A percentile compares a stretch with the other conserved stretches of the same genome.
Evolutionary conservation across 768 basidiomycete genomes (phyloP).

Genomic region (Leccinum truebloodii): DNA sequence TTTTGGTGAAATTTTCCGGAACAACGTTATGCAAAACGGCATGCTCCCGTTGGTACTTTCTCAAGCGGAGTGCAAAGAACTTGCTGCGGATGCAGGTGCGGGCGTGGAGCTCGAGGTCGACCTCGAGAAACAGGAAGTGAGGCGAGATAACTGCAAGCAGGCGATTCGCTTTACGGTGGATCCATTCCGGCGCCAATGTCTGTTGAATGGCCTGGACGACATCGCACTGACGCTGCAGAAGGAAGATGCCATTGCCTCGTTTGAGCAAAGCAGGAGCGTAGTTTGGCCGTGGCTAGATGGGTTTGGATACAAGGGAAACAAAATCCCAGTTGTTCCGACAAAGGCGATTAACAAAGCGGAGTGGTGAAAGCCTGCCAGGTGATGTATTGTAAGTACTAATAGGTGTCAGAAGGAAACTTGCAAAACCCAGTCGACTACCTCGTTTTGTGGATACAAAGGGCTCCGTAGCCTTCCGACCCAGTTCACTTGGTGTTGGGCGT

Average conservation of each 20-base stretch:
- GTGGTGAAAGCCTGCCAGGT: conserved; percentile 51
- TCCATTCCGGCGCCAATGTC: conserved; percentile 88
- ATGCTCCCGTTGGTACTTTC: conserved; percentile 80
- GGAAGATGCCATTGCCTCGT: conserved; percentile 65
- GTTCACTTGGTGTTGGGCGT: no score
- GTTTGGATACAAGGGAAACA: conserved; percentile 82
- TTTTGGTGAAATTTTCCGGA: conserved; percentile 90
- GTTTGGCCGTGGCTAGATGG: conserved; percentile 97
- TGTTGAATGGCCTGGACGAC: conserved; percentile 95
- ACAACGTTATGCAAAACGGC: conserved; percentile 91
- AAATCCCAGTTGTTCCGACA: conserved; percentile 57
- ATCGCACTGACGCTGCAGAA: conserved; percentile 92
- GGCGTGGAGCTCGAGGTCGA: conserved; percentile 82
- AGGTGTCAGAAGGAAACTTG: neutral
- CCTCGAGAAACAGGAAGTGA: conserved; percentile 77
- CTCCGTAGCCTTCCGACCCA: no score
- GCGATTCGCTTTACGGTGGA: conserved; percentile 81
- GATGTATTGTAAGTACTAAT: neutral
- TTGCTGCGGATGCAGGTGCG: conserved; percentile 76
- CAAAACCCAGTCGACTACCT: no score
- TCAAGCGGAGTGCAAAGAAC: conserved; percentile 65
- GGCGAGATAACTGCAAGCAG: conserved; percentile 70
- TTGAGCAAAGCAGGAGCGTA: conserved; percentile 76
- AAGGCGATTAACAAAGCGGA: conserved; percentile 58
- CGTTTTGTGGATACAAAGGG: no score